Evolutionary conservation across 1,284 basidiomycete species (phyloP).

Genomic region (Melampsora americana): DNA sequence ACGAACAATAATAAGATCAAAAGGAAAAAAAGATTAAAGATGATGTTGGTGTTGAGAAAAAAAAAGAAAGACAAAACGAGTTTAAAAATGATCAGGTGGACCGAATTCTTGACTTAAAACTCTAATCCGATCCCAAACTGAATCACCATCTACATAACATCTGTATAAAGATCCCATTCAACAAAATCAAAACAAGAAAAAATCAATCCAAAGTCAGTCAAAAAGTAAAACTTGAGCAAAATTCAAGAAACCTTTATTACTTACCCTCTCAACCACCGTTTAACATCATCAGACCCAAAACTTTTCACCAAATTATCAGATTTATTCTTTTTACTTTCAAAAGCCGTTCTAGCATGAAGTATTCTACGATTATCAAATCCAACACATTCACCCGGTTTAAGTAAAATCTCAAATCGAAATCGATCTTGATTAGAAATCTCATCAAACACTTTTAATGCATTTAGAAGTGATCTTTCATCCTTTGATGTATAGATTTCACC

Average conservation of each 20-base stretch:
- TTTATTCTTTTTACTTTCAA: slow-evolving; percentile 58
- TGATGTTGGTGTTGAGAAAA: neutral
- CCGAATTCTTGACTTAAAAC: slow-evolving; percentile 3
- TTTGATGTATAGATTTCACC: neutral
- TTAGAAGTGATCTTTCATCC: slow-evolving; percentile 59
- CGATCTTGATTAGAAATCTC: slow-evolving; percentile 62
- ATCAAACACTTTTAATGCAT: slow-evolving; percentile 67
- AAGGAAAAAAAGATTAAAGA: too few relatives aligned
- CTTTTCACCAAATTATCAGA: slow-evolving; percentile 46
- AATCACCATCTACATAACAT: slow-evolving; percentile 42
- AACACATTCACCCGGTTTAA: slow-evolving; percentile 80
- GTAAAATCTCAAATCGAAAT: slow-evolving; percentile 65
- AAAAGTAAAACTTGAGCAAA: neutral
- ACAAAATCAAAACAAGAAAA: neutral
- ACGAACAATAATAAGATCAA: too few relatives aligned
- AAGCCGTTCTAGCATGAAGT: slow-evolving; percentile 80
- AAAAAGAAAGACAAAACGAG: neutral
- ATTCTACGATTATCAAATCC: slow-evolving; percentile 92
- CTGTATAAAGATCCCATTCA: neutral
- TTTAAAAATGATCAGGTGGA: neutral
- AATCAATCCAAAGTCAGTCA: neutral
- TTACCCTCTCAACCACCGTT: slow-evolving; percentile 43
- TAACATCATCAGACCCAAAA: slow-evolving; percentile 44
- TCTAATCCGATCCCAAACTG: slow-evolving; percentile 40
- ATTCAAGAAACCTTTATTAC: neutral